Evolutionary conservation across 2,329 filamentous ascomycete species (phyloP).

Genomic region (Penicillium palitans): DNA sequence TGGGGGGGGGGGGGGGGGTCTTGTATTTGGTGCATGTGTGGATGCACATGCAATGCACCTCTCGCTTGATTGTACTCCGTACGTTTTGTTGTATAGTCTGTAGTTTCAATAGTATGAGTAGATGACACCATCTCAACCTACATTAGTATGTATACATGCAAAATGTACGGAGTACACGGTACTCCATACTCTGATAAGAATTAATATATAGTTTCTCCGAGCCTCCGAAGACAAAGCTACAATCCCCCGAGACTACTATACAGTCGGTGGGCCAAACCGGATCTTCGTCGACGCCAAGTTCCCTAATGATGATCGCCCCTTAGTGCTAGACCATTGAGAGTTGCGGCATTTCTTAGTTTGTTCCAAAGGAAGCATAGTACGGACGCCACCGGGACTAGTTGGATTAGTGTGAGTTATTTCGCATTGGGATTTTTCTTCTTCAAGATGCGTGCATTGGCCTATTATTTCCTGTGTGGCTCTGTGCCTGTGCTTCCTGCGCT

Average conservation of each 20-base stretch:
- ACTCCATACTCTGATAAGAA: background rate
- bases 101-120: background rate
- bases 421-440: background rate
- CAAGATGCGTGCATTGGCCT: conserved; percentile 1
- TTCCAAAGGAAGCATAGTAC: conserved; percentile 1
- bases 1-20: background rate
- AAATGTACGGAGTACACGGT: no score
- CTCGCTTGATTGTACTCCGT: background rate
- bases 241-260: background rate
- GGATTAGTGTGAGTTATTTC: background rate
- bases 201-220: conserved; percentile 3
- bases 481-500: background rate
- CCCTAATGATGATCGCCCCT: conserved; percentile 9
- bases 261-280: conserved; percentile 9
- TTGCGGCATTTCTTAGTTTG: conserved; percentile 14
- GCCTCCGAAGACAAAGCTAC: background rate
- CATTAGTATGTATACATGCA: background rate
- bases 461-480: background rate
- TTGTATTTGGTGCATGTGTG: background rate
- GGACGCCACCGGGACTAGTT: conserved; percentile 11
- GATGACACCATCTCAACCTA: background rate
- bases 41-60: background rate
- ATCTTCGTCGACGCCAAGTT: conserved; percentile 4
- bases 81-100: background rate
- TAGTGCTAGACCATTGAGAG: conserved; percentile 9